Percentiles rank a stretch among this genome's conserved stretches.
phyloP scores from a whole-genome alignment of 2,329 filamentous ascomycete species.

The Botrytis squamosa region DNA sequence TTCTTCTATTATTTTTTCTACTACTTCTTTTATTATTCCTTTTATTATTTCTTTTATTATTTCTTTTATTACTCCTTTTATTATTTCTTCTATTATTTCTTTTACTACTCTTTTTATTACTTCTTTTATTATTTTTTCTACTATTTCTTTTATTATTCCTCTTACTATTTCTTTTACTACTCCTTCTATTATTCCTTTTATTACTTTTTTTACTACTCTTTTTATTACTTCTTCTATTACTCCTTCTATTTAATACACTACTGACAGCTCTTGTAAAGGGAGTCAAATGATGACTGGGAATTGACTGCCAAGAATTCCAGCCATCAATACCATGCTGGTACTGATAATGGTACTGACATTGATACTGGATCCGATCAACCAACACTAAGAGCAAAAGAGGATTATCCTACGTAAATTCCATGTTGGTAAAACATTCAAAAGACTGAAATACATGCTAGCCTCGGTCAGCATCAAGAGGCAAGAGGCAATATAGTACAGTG shows the following conservation, averaged over 20 bases:
- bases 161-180: too few relatives aligned
- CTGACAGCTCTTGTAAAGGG: not conserved
- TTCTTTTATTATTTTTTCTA: too few relatives aligned
- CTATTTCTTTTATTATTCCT: too few relatives aligned
- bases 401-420: not conserved
- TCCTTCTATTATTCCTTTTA: too few relatives aligned
- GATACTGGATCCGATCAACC: not conserved
- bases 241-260: not conserved
- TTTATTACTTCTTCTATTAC: accelerated
- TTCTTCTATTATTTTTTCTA: accelerated
- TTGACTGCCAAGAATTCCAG: not conserved
- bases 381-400: not conserved
- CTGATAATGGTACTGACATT: not conserved
- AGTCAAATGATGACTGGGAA: not conserved
- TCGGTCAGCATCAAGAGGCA: not conserved
- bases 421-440: too few relatives aligned
- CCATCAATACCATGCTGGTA: not conserved
- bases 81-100: too few relatives aligned
- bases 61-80: too few relatives aligned
- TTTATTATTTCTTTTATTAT: too few relatives aligned
- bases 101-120: too few relatives aligned
- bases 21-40: too few relatives aligned
- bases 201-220: too few relatives aligned
- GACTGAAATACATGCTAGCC: not conserved
- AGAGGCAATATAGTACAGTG: not conserved